Evolutionary conservation across 352 stramenopile species (phyloP).

Genomic region (Blastocystis hominis): DNA sequence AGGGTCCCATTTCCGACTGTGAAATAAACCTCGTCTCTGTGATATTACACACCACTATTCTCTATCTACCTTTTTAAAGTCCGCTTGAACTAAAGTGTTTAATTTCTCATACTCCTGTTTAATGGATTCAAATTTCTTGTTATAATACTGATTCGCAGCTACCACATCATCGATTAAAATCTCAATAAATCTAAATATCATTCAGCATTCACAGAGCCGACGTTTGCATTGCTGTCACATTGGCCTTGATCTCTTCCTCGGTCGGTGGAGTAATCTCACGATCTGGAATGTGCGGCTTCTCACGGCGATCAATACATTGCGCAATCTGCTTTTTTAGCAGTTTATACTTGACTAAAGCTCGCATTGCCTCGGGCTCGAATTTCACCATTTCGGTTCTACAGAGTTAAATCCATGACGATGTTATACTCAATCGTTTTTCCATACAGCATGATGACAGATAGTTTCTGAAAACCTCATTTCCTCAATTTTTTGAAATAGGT

Average conservation of each 20-base stretch:
- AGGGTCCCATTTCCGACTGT: neutral
- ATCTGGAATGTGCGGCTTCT: neutral
- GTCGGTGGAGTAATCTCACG: neutral
- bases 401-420: neutral
- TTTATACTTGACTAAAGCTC: slow-evolving; percentile 46
- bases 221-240: slow-evolving; percentile 17
- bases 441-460: slow-evolving; percentile 14
- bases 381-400: slow-evolving; percentile 43
- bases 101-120: neutral
- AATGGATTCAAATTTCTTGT: slow-evolving; percentile 22
- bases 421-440: slow-evolving; percentile 47
- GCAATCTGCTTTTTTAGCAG: slow-evolving; percentile 36
- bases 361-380: slow-evolving; percentile 45
- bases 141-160: slow-evolving; percentile 51
- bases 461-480: neutral
- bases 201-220: neutral
- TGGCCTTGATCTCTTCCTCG: neutral
- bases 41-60: neutral
- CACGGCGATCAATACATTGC: slow-evolving; percentile 19
- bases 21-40: neutral
- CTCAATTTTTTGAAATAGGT: neutral
- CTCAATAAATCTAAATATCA: slow-evolving; percentile 54
- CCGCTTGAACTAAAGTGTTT: neutral
- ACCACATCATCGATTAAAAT: slow-evolving; percentile 49
- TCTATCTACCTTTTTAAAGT: neutral